These are phyloP conservation scores for Phyllosticta capitalensis DNA, from an alignment of 2,329 filamentous ascomycete genomes.

Conservation along the genomic window DNA sequence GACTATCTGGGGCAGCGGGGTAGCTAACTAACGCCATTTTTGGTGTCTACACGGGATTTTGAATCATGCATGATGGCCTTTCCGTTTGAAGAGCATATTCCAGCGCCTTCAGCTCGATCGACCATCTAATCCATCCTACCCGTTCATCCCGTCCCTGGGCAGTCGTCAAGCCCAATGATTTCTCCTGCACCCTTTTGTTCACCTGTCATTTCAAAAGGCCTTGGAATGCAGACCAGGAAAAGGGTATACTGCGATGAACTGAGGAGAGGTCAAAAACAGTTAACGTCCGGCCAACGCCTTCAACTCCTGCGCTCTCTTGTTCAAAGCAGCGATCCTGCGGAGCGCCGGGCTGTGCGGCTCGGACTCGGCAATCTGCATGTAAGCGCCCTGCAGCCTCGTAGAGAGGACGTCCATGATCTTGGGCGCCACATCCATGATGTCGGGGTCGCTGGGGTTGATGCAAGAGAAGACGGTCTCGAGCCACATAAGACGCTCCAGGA, in stretches of 20 bases:
- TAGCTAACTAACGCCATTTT: background rate
- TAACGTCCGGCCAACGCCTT: constrained; percentile 4
- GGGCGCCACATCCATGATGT: constrained; percentile 47
- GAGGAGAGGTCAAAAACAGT: background rate
- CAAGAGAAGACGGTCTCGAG: constrained; percentile 45
- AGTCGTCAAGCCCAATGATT: background rate
- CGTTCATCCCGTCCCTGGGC: background rate
- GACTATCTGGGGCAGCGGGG: background rate
- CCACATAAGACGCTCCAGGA: constrained; percentile 49
- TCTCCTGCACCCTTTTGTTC: background rate
- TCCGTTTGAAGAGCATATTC: constrained; percentile 11
- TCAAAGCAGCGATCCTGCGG: constrained; percentile 40
- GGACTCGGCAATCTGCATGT: constrained; percentile 46
- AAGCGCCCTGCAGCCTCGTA: constrained; percentile 47
- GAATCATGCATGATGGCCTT: background rate
- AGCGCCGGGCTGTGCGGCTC: constrained; percentile 44
- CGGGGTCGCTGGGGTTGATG: constrained; percentile 45
- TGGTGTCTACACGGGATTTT: background rate
- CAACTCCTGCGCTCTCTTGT: constrained; percentile 23
- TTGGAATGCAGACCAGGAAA: background rate
- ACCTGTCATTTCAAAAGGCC: background rate
- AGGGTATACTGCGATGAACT: background rate
- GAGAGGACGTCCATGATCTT: constrained; percentile 52
- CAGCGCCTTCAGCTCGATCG: constrained; percentile 9
- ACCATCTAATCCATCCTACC: background rate